phyloP scores from a whole-genome alignment of 225 moss, liverwort and hornwort genomes.

The Climacium dendroides region DNA sequence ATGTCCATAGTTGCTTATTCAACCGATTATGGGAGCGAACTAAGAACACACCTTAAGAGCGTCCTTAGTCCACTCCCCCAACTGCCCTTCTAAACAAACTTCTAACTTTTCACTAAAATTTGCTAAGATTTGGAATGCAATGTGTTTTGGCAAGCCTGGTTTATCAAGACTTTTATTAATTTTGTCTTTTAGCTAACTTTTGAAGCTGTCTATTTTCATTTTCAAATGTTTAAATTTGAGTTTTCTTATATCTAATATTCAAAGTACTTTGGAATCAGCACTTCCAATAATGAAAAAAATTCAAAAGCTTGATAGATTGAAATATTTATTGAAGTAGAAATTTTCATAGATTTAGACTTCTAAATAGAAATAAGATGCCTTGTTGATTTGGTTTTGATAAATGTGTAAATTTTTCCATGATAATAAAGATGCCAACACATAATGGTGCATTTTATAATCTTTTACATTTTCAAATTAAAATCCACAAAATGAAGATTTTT shows the following conservation, averaged over 20 bases:
- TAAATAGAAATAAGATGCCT: not conserved
- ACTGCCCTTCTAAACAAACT: not conserved
- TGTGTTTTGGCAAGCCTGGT: not conserved
- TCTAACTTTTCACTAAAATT: not conserved
- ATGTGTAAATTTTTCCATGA: not conserved
- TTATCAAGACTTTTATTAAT: not conserved
- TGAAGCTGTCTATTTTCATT: not conserved
- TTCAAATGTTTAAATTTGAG: not conserved
- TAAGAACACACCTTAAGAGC: no score
- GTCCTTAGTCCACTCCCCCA: no score
- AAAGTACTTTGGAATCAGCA: not conserved
- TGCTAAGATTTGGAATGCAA: not conserved
- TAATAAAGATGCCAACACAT: not conserved
- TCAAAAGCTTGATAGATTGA: not conserved
- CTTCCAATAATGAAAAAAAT: not conserved
- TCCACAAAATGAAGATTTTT: not conserved
- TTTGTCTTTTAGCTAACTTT: not conserved
- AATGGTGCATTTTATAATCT: not conserved
- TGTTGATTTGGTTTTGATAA: not conserved
- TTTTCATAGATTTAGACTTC: not conserved
- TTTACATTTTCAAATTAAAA: not conserved
- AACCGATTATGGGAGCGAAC: no score
- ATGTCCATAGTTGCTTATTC: no score
- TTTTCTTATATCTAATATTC: not conserved
- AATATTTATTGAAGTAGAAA: not conserved